Evolutionary conservation across 208 protist genomes (phyloP).

Genomic region (Acanthamoeba lugdunensis): DNA sequence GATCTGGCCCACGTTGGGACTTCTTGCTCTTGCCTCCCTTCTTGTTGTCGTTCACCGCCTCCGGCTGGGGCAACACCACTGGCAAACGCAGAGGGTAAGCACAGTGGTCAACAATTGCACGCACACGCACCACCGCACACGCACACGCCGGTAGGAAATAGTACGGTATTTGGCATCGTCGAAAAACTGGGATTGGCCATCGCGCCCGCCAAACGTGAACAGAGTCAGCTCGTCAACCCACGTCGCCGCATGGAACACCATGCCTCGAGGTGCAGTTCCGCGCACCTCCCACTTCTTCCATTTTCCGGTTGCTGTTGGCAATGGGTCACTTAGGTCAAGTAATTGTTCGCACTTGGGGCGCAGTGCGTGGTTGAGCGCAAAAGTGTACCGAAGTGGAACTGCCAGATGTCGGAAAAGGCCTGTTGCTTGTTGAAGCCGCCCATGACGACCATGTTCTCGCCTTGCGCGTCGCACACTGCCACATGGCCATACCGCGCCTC

Average conservation of each 20-base stretch:
- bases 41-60: not conserved
- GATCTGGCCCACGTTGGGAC: not conserved
- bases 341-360: not conserved
- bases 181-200: not conserved
- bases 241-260: not conserved
- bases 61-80: constrained; percentile 17
- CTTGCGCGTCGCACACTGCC: not conserved
- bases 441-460: constrained; percentile 11
- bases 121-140: no score
- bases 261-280: not conserved
- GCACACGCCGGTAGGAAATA: not conserved
- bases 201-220: constrained; percentile 9
- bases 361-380: no score
- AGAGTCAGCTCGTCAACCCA: not conserved
- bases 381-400: constrained; percentile 24
- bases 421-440: not conserved
- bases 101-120: not conserved
- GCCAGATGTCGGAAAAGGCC: not conserved
- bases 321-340: not conserved
- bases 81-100: not conserved
- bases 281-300: constrained; percentile 32
- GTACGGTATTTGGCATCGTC: constrained; percentile 37
- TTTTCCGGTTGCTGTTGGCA: not conserved
- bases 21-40: not conserved
- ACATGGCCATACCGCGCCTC: not conserved